A percentile compares a stretch with the other conserved stretches of the same genome.
phyloP scores from a whole-genome alignment of 495 filamentous ascomycete species.

The Geoglossum glabrum region DNA sequence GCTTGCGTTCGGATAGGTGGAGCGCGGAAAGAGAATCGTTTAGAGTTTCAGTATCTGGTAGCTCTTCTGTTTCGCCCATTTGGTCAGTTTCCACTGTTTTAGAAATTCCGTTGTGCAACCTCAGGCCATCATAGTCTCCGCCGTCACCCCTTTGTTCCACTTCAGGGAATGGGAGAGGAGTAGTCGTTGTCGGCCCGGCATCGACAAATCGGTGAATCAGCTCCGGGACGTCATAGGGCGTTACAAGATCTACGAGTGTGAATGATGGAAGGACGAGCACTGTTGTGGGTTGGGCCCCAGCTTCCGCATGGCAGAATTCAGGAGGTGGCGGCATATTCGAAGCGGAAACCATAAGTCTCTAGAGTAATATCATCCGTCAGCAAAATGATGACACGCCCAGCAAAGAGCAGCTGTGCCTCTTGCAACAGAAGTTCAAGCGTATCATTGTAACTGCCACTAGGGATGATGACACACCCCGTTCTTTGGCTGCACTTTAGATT shows the following conservation, averaged over 20 bases:
- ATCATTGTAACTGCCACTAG: background rate
- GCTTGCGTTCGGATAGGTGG: constrained; percentile 22
- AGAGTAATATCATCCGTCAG: constrained; percentile 4
- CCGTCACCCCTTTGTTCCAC: background rate
- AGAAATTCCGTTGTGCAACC: background rate
- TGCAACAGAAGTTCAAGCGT: background rate
- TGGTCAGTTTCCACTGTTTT: background rate
- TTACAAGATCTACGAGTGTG: constrained; percentile 69
- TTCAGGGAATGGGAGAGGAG: constrained; percentile 28
- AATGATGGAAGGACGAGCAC: constrained; percentile 80
- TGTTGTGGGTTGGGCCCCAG: constrained; percentile 40
- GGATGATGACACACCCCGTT: constrained; percentile 40
- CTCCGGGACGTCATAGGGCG: constrained; percentile 47
- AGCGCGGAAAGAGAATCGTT: constrained; percentile 5
- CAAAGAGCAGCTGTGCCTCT: background rate
- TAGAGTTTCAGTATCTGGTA: background rate
- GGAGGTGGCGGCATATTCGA: constrained; percentile 74
- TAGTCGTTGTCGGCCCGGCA: constrained; percentile 49
- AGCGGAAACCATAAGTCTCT: constrained; percentile 81
- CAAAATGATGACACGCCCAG: background rate
- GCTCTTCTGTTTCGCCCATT: background rate
- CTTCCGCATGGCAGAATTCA: constrained; percentile 19
- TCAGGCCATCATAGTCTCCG: background rate
- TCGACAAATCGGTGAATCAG: constrained; percentile 57
- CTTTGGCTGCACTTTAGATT: constrained; percentile 34